Evolutionary conservation across 306 rosid species (phyloP).

Genomic region (Ormosia semicastrata): DNA sequence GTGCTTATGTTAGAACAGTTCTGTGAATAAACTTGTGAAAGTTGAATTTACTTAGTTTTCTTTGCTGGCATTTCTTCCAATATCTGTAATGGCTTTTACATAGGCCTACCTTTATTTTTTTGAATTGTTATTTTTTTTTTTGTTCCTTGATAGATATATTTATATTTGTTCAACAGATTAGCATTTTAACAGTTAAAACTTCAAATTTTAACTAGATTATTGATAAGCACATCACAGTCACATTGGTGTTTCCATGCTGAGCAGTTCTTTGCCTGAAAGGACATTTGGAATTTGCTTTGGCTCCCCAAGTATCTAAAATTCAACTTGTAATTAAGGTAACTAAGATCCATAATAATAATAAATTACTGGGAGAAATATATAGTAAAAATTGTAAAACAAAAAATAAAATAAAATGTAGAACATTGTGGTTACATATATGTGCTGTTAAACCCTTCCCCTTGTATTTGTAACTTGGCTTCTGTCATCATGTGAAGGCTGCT

Average conservation of each 20-base stretch:
- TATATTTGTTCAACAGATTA: not conserved
- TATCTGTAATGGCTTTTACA: not conserved
- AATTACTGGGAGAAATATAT: not conserved
- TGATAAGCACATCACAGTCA: not conserved
- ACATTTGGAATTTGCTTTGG: slow-evolving; percentile 13
- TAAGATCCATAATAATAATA: not conserved
- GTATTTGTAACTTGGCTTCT: slow-evolving; percentile 28
- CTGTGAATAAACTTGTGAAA: not conserved
- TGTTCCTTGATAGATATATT: not conserved
- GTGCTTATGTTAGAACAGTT: not conserved
- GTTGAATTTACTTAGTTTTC: slow-evolving; percentile 14
- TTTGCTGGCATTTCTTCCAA: not conserved
- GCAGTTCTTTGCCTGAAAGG: slow-evolving; percentile 2
- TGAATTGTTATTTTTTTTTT: not conserved
- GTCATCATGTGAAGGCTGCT: slow-evolving; percentile 73
- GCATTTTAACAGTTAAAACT: not conserved
- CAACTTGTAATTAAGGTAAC: not conserved
- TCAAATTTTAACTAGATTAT: not conserved
- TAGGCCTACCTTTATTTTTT: not conserved
- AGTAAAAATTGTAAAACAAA: not conserved
- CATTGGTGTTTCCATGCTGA: not conserved
- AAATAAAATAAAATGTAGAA: not conserved
- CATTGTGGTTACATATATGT: not conserved
- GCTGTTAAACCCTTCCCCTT: not conserved
- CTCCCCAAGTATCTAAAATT: slow-evolving; percentile 4